Evolutionary conservation across 2,329 filamentous ascomycete species (phyloP), one percentile per base, ranked within the genome.

Genomic region (Clarireedia sp.): DNA sequence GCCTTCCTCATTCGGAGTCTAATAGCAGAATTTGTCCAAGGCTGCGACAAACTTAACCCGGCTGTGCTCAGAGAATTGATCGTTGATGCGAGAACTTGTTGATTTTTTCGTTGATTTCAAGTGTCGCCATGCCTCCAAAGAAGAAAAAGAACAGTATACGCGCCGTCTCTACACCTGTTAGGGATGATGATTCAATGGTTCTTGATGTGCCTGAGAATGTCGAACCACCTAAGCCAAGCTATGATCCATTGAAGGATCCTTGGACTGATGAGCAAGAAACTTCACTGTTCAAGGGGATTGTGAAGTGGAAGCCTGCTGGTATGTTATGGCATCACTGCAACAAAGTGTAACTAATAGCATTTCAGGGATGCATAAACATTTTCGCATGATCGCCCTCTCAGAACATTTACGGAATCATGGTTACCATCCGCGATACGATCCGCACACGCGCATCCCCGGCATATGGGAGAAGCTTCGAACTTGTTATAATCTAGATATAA

Each of bases 191-290:
- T 70, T 72, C 75, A 23, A 83, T 81, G 79, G 80, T 79, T 54
- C 69, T 81, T 60, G 81, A 80, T 68, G 78, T 78, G 5, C 78
- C 80, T 1, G 48, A 58, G 47, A 45, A 56, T 26, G 26, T 61
- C 59, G 62, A 60, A 58, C 63, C 60, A 54, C 56, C 59, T 67
- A 72, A 73, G 58, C 65, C 70, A n/a, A 68, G 69, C 17, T 71
- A 73, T 57, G 74, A 83, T 59, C 67, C 77, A 3, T 70, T 81
- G 48, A 80, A 82, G 55, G 89, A 92, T 61, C 81, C 85, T 24
- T 99, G 94, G 94, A 96, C 90, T 3, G 91, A 96, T 66, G 92
- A 96, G 67, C 94, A 99, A 71, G 87, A 95, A 62, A 90, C 89
- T 1, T 91, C 90, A 41, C 78, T 99, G 0, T 90, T 96, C 74